Evolutionary conservation across 2,329 filamentous ascomycete genomes (phyloP).

Genomic region (Calonectria pauciramosa): DNA sequence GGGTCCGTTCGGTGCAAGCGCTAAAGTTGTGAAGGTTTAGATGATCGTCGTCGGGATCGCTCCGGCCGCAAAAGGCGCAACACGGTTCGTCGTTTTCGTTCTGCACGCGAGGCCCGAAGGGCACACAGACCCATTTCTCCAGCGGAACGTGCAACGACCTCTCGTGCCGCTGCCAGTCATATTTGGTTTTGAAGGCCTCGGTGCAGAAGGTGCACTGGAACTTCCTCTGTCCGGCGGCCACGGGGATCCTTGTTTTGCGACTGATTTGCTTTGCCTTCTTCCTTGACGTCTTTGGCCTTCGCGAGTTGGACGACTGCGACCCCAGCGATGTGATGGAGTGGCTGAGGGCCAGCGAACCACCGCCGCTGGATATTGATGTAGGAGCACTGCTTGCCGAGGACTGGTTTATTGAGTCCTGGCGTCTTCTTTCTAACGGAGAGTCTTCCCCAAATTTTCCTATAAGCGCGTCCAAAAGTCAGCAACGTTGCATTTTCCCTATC

Average conservation of each 20-base stretch:
- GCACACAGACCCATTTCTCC: conserved; percentile 59
- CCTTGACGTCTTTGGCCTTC: conserved; percentile 11
- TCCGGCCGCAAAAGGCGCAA: conserved; percentile 54
- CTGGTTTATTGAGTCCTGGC: neutral
- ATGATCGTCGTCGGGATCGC: conserved; percentile 49
- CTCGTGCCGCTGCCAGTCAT: conserved; percentile 64
- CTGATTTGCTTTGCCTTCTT: conserved; percentile 14
- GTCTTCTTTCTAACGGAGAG: neutral
- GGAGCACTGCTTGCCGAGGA: conserved; percentile 19
- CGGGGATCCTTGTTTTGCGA: neutral
- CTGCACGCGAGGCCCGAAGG: conserved; percentile 50
- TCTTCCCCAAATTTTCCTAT: neutral
- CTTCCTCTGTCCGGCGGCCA: conserved; percentile 6
- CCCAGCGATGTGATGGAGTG: conserved; percentile 12
- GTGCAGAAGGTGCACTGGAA: conserved; percentile 61
- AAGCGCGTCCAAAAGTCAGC: neutral
- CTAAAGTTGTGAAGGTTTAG: conserved; percentile 51
- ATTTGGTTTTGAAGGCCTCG: conserved; percentile 58
- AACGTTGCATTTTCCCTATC: neutral
- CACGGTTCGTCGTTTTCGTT: conserved; percentile 44
- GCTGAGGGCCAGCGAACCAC: conserved; percentile 10
- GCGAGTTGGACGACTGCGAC: conserved; percentile 9
- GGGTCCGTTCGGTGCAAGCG: conserved; percentile 63
- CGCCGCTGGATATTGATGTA: conserved; percentile 16
- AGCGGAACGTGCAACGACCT: conserved; percentile 60